These are phyloP conservation scores for Amanita polypyramis DNA, from an alignment of 768 basidiomycete species.

Conservation along the genomic window DNA sequence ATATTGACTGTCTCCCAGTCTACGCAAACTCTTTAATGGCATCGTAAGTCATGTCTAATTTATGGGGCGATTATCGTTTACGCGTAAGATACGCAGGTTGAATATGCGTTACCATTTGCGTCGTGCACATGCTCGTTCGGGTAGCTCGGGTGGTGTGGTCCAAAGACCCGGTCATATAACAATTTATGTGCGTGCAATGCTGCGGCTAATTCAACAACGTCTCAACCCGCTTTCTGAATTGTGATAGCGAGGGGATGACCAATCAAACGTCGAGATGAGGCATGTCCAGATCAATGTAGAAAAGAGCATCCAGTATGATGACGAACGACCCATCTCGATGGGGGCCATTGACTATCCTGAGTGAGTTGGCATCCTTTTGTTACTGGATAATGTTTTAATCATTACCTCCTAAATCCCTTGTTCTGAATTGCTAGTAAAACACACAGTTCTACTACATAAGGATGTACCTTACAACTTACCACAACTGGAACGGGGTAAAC, in stretches of 20 bases:
- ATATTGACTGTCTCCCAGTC: constrained; percentile 18
- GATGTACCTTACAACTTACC: too few relatives aligned
- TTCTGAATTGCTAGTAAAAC: too few relatives aligned
- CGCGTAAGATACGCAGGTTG: constrained; percentile 6
- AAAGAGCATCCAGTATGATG: constrained; percentile 14
- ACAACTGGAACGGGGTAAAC: too few relatives aligned
- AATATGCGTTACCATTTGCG: constrained; percentile 16
- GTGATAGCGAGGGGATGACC: not conserved
- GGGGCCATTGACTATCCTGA: not conserved
- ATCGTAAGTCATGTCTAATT: constrained; percentile 15
- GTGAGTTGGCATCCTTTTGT: not conserved
- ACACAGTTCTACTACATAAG: too few relatives aligned
- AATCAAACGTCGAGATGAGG: constrained; percentile 6
- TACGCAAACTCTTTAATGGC: constrained; percentile 37
- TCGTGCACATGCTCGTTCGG: constrained; percentile 5
- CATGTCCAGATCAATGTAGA: constrained; percentile 14
- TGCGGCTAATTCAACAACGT: not conserved
- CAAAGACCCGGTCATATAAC: not conserved
- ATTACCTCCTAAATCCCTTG: too few relatives aligned
- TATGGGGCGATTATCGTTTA: not conserved
- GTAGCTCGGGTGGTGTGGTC: not conserved
- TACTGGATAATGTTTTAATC: too few relatives aligned
- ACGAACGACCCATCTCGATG: not conserved
- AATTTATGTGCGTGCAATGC: not conserved
- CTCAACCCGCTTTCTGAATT: not conserved